Evolutionary conservation across 1,139 yeast genomes (phyloP), one percentile per base, ranked within the genome.

Genomic region (Debaryomycetaceae sp.): DNA sequence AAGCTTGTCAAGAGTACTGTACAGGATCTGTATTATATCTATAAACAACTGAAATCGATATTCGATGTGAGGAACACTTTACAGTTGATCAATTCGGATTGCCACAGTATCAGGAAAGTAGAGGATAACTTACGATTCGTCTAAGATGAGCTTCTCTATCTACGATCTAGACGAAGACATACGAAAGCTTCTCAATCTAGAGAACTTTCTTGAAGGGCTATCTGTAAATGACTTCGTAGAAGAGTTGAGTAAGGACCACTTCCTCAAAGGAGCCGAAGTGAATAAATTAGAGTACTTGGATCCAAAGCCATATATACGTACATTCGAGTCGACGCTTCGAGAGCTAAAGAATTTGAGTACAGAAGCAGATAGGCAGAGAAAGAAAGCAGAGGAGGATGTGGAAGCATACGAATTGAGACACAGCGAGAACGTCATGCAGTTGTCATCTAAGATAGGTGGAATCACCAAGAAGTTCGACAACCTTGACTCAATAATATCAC

Each of bases 231-330:
- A 87, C 44, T 91, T 93, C 61, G 81, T 93, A 24, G 96, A 91
- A 60, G 86, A 81, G 58, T 71, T 93, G 53, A 82, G 95, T 50
- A 82, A 83, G 55, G 90, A 85, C 56, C 87, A 85, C 52, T 70
- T 78, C 34, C 60, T 77, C 38, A 77, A 72, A 56, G 78, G 77
- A 13, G 77, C 81, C 6, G 82, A 78, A 51, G 83, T 79, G 40
- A 76, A 77, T 54, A 72, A 77, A 43, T 61, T 77, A 36, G 79
- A 78, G 43, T 78, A 78, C 59, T 63, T 86, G 44, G 97, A 93
- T 60, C 97, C 99, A 1, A 90, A 88, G 55, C 99, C 99, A 1
- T 91, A 88, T 60, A 93, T 93, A 44, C 78, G 97, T 56, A 88
- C 97, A 0, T 91, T 93, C 63, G 98, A 91, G 63, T 82, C 93